Conservation (phyloP, 2,329 filamentous ascomycete species). For the Zalaria obscura region DNA sequence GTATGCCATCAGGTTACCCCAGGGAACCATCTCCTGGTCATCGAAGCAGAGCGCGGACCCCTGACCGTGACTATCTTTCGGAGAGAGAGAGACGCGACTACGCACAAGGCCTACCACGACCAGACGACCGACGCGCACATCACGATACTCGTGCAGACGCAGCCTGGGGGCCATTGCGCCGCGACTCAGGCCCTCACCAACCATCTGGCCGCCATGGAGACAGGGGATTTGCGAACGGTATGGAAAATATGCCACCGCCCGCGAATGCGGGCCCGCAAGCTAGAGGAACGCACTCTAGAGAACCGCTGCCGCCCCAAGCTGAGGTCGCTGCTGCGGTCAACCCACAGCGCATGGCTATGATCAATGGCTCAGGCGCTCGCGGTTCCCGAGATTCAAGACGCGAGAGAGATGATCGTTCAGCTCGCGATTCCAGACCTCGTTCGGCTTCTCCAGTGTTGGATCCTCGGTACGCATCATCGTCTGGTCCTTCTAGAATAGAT, state of each 20-base stretch:
- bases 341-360: constrained; percentile 28
- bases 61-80: constrained; percentile 21
- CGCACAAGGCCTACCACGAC: constrained; percentile 1
- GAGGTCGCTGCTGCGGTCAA: constrained; percentile 18
- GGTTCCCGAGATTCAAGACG: constrained; percentile 7
- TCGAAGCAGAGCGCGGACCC: constrained; percentile 22
- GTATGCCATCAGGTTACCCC: constrained; percentile 10
- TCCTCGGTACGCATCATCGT: constrained; percentile 13
- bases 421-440: constrained; percentile 9
- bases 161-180: not conserved
- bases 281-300: not conserved
- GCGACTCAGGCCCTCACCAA: not conserved
- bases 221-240: constrained; percentile 2
- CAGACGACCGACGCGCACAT: constrained; percentile 1
- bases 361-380: constrained; percentile 17
- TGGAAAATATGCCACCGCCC: constrained; percentile 2
- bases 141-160: constrained; percentile 3
- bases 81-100: constrained; percentile 11
- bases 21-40: constrained; percentile 27
- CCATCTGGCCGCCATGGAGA: not conserved
- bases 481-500: constrained; percentile 5
- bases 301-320: not conserved
- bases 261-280: not conserved
- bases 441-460: constrained; percentile 1
- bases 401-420: constrained; percentile 12